Percentiles rank a stretch among this genome's conserved stretches.
Conservation (phyloP, 2,329 filamentous ascomycete species). For the Fusarium mangiferae region DNA sequence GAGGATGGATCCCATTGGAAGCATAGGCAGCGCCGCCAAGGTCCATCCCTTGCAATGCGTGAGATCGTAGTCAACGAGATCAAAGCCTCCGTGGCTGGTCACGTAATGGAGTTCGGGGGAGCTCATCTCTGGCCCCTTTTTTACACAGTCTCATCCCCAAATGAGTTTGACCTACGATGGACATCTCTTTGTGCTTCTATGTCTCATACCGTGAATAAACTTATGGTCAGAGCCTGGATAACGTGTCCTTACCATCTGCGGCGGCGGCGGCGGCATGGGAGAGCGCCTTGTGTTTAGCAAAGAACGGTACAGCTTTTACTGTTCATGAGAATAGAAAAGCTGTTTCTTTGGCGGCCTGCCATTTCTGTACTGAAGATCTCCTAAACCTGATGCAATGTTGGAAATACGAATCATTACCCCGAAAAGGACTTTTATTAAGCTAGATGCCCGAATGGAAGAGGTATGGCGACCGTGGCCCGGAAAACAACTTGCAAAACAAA, state of each 20-base stretch:
- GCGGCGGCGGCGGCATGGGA: neutral
- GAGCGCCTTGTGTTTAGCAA: neutral
- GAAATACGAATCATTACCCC: neutral
- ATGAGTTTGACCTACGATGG: rapidly evolving
- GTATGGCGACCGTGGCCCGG: neutral
- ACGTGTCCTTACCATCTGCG: neutral
- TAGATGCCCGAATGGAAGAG: neutral
- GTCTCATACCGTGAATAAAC: rapidly evolving
- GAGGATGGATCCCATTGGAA: rapidly evolving
- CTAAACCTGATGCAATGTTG: neutral
- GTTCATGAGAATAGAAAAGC: neutral
- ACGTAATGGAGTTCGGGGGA: neutral
- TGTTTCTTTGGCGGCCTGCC: no score
- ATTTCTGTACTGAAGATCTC: neutral
- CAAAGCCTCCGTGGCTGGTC: neutral
- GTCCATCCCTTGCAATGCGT: neutral
- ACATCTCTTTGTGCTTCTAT: neutral
- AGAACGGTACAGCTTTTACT: rapidly evolving
- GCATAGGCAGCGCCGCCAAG: neutral
- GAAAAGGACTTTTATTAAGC: neutral
- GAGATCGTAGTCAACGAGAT: neutral
- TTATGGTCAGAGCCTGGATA: neutral
- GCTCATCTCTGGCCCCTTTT: neutral
- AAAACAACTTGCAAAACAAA: neutral
- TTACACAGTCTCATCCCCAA: neutral